phyloP scores from a whole-genome alignment of 371 early-diverging fungal species.

The Blastocladiella emersonii region DNA sequence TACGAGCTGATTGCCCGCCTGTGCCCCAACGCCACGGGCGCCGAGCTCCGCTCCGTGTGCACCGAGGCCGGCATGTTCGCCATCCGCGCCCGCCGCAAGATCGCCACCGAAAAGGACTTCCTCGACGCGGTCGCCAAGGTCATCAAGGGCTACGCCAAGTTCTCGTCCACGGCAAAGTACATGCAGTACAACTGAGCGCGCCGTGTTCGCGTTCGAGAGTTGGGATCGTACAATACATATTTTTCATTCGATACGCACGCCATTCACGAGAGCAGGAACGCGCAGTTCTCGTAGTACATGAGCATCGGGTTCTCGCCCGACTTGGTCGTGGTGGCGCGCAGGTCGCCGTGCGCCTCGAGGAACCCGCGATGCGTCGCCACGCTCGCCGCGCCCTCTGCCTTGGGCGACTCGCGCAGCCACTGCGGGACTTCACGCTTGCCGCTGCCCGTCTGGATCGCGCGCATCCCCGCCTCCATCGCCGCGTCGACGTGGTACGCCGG shows the following conservation, averaged over 20 bases:
- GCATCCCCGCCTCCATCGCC: neutral
- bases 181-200: neutral
- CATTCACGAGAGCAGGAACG: constrained; percentile 33
- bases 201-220: no score
- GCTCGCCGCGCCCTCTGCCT: neutral
- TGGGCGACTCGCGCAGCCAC: neutral
- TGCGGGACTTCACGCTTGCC: neutral
- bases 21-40: constrained; percentile 97
- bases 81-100: constrained; percentile 96
- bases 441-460: neutral
- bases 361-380: constrained; percentile 70
- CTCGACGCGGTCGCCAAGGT: constrained; percentile 99
- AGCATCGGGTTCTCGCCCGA: constrained; percentile 90
- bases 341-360: constrained; percentile 57
- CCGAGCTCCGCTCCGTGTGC: constrained; percentile 95
- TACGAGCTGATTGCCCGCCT: constrained; percentile 97
- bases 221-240: no score
- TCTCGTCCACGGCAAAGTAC: constrained; percentile 83
- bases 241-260: no score
- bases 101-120: constrained; percentile 99
- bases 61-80: constrained; percentile 99
- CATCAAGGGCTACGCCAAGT: constrained; percentile 97
- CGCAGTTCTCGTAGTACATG: constrained; percentile 85
- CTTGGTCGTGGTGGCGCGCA: constrained; percentile 55
- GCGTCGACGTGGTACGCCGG: constrained; percentile 14